Evolutionary conservation across 2,329 filamentous ascomycete species (phyloP), one percentile per base, ranked within the genome.

Genomic region (Incumbomyces lentus): DNA sequence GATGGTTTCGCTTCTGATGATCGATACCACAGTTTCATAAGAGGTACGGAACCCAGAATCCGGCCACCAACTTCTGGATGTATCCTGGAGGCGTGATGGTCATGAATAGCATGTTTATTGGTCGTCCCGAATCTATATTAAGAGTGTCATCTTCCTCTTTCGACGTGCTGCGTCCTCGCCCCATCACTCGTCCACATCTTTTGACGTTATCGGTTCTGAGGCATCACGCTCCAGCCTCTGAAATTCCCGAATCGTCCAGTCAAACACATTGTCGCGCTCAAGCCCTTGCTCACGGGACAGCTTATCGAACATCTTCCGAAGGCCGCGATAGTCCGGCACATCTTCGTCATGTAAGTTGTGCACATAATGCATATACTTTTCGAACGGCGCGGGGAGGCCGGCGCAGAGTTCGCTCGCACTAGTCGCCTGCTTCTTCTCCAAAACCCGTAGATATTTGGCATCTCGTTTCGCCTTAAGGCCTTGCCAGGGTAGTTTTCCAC

Each of bases 401-500:
- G 47, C 22, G 45, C 48, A 59, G 32, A 58, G 48, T 26, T 59
- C 48, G 16, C 49, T 34, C 19, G 55, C 44, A 22, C 41, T 47
- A 18, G 52, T 52, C 13, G 51, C 49, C 46, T 48, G 47, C 49
- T 60, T 58, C 47, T 51, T 51, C 50, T 58, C 52, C 36, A 50
- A 42, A 43, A 52, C 48, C 12, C 37, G 48, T 33, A 8, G 22
- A 14, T 52, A 35, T 44, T 45, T 52, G 8, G 12, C 45, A 18
- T 43, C 40, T 30, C 35, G 36, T 2, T 40, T 35, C 14, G 47
- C 48, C 69, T 84, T 84, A 53, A 85, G 69, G 8, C 80, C 81
- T 62, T 85, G 80, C 81, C 81, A 85, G 31, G 81, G 81, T 46
- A 84, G 70, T 6, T 78, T 79, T 39, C 81, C 81, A n/a, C 80